These are phyloP conservation scores for Diphasiastrum complanatum DNA, from an alignment of 83 land plant genomes.

Conservation along the genomic window DNA sequence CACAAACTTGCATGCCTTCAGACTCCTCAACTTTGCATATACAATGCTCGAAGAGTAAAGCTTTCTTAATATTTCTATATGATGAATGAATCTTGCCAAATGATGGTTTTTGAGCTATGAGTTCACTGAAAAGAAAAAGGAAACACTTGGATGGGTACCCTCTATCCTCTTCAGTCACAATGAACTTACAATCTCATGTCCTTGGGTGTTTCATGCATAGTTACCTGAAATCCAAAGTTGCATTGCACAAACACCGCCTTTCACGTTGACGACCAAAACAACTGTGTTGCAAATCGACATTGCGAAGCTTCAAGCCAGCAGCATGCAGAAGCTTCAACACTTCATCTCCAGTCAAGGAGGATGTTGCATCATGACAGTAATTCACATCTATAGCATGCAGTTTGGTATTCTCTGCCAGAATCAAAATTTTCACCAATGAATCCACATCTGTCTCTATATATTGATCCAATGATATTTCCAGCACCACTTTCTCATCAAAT, in stretches of 20 bases:
- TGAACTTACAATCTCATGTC: background rate
- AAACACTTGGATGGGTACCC: background rate
- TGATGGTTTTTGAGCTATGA: too few relatives aligned
- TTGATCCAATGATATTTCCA: slow-evolving; percentile 48
- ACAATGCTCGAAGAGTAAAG: too few relatives aligned
- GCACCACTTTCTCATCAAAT: slow-evolving; percentile 11
- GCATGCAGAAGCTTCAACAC: slow-evolving; percentile 45
- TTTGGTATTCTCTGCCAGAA: slow-evolving; percentile 37
- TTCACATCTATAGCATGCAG: slow-evolving; percentile 60
- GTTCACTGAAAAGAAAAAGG: too few relatives aligned
- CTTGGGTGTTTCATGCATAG: too few relatives aligned
- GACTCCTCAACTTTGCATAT: too few relatives aligned
- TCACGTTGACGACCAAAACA: slow-evolving; percentile 58
- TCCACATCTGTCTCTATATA: slow-evolving; percentile 43
- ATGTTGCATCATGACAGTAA: slow-evolving; percentile 30
- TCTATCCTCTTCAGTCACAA: background rate
- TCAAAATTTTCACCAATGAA: slow-evolving; percentile 42
- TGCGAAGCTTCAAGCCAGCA: slow-evolving; percentile 42
- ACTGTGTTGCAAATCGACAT: slow-evolving; percentile 44
- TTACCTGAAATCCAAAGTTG: background rate
- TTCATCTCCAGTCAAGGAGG: slow-evolving; percentile 34
- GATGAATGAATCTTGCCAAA: too few relatives aligned
- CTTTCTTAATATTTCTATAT: too few relatives aligned
- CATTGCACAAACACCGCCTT: background rate
- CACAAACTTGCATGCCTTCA: too few relatives aligned